Evolutionary conservation across 2,329 filamentous ascomycete genomes (phyloP).

Genomic region (Thelonectria blattea): DNA sequence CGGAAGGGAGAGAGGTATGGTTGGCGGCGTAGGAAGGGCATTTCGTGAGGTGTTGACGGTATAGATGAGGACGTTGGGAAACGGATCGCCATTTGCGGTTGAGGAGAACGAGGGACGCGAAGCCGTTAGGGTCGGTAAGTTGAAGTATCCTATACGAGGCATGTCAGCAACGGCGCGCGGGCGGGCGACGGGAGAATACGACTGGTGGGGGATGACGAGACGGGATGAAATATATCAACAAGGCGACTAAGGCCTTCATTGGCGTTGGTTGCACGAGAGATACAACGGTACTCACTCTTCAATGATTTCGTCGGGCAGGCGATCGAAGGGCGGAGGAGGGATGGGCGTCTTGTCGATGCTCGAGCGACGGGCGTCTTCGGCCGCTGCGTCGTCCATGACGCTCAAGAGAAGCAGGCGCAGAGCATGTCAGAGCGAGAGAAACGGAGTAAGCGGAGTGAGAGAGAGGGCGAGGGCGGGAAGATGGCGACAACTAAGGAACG

Average conservation of each 20-base stretch:
- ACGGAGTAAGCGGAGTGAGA: not conserved
- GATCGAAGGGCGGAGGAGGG: conserved; percentile 53
- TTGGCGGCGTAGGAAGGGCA: conserved; percentile 65
- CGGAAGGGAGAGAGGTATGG: conserved; percentile 48
- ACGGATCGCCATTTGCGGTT: conserved; percentile 70
- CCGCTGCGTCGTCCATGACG: conserved; percentile 43
- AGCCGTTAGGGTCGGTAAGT: conserved; percentile 65
- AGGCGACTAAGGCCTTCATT: not conserved
- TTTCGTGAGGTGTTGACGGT: conserved; percentile 65
- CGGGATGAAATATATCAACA: not conserved
- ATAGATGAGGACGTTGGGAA: conserved; percentile 68
- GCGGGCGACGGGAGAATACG: not conserved
- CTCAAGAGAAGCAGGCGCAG: conserved; percentile 33
- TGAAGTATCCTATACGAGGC: conserved; percentile 60
- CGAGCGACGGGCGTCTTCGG: conserved; percentile 39
- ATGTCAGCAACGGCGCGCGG: conserved; percentile 20
- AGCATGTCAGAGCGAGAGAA: conserved; percentile 31
- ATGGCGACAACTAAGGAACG: not conserved
- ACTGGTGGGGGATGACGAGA: conserved; percentile 1
- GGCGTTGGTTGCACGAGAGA: not conserved
- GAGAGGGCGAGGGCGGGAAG: not conserved
- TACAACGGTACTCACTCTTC: conserved; percentile 62
- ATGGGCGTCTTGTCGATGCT: conserved; percentile 45
- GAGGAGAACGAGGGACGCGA: conserved; percentile 69
- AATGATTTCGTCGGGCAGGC: conserved; percentile 72